Evolutionary conservation across 192 early-diverging fungal species (phyloP).

Genomic region (Backusella psychrophila): DNA sequence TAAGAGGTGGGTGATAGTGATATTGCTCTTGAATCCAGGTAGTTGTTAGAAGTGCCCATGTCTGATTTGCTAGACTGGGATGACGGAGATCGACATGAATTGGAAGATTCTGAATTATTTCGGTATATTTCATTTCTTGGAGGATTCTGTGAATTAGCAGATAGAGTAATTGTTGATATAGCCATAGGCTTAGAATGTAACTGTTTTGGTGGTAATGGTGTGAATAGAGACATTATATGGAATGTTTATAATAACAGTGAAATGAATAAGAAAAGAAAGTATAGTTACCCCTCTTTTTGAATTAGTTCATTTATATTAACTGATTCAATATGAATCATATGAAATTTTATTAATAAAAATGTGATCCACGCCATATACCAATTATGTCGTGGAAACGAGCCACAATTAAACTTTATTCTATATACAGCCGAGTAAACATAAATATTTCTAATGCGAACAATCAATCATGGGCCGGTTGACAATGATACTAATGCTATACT

Average conservation of each 20-base stretch:
- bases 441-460: background rate
- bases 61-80: background rate
- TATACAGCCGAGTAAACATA: background rate
- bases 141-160: background rate
- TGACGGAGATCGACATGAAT: background rate
- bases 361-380: background rate
- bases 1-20: background rate
- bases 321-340: background rate
- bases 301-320: background rate
- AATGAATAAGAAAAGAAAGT: background rate
- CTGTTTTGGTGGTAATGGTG: background rate
- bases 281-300: background rate
- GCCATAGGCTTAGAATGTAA: conserved; percentile 34
- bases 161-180: conserved; percentile 34
- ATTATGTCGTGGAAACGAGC: background rate
- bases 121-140: background rate
- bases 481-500: conserved; percentile 2
- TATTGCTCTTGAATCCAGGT: background rate
- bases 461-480: background rate
- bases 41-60: background rate
- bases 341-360: background rate
- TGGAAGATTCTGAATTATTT: background rate
- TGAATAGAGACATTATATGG: conserved; percentile 1
- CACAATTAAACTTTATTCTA: conserved; percentile 9
- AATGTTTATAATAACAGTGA: background rate